These are phyloP conservation scores for Lentinula raphanica DNA, from an alignment of 768 basidiomycete genomes.

Conservation along the genomic window DNA sequence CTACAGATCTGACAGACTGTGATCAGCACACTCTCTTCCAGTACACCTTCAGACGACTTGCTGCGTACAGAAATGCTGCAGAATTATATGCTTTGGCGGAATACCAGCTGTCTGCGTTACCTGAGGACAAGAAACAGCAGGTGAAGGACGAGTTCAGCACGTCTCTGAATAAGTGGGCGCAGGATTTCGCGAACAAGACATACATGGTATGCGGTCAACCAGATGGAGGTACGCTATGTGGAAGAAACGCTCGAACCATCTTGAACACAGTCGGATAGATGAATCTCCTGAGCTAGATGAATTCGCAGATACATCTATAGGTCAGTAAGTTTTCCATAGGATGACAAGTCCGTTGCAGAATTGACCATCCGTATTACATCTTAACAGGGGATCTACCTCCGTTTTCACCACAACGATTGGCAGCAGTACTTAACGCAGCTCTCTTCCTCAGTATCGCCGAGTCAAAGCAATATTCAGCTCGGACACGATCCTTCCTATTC, in stretches of 20 bases:
- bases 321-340: background rate
- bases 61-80: slow-evolving; percentile 39
- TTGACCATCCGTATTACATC: background rate
- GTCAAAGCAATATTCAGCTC: slow-evolving; percentile 44
- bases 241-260: background rate
- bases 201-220: slow-evolving; percentile 42
- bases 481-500: slow-evolving; percentile 42
- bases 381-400: slow-evolving; percentile 24
- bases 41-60: slow-evolving; percentile 39
- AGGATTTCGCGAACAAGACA: slow-evolving; percentile 34
- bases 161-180: slow-evolving; percentile 41
- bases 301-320: slow-evolving; percentile 41
- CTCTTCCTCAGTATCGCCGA: slow-evolving; percentile 46
- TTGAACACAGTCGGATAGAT: slow-evolving; percentile 16
- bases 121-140: slow-evolving; percentile 12
- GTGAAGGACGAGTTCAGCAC: slow-evolving; percentile 26
- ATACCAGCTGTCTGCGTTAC: slow-evolving; percentile 16
- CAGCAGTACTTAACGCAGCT: slow-evolving; percentile 43
- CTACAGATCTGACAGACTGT: slow-evolving; percentile 30
- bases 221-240: slow-evolving; percentile 25
- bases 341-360: background rate
- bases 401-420: slow-evolving; percentile 32
- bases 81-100: slow-evolving; percentile 36
- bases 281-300: slow-evolving; percentile 38
- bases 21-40: slow-evolving; percentile 35